Conservation (phyloP, 768 basidiomycete genomes). For the Tephrocybe sp. region DNA sequence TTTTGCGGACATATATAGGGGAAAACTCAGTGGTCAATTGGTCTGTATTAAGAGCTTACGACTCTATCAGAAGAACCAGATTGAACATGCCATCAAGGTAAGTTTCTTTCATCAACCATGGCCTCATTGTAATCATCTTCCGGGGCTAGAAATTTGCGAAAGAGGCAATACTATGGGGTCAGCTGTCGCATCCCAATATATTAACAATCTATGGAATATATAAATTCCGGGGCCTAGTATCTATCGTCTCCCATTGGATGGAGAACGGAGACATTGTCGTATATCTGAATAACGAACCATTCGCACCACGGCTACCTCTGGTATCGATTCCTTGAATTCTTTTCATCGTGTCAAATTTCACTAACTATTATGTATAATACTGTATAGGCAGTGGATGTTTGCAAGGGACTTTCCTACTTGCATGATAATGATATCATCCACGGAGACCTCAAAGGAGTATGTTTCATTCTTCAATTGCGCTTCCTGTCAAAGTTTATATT, state of each 20-base stretch:
- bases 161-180: too few species aligned
- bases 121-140: background rate
- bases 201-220: too few species aligned
- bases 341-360: too few species aligned
- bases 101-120: too few species aligned
- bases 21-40: background rate
- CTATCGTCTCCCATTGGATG: constrained; percentile 16
- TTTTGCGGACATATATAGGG: constrained; percentile 1
- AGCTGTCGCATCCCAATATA: too few species aligned
- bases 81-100: too few species aligned
- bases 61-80: too few species aligned
- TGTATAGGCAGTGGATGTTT: constrained; percentile 31
- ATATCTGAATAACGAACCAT: background rate
- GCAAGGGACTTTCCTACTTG: constrained; percentile 29
- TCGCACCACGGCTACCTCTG: background rate
- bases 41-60: background rate
- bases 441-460: constrained; percentile 43
- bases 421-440: constrained; percentile 36
- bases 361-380: too few species aligned
- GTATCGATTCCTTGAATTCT: too few species aligned
- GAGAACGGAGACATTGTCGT: too few species aligned
- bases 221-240: constrained; percentile 4
- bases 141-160: background rate
- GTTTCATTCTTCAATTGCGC: background rate
- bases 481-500: background rate